phyloP scores from a whole-genome alignment of 768 basidiomycete species.

The Fomitopsis pulvina region DNA sequence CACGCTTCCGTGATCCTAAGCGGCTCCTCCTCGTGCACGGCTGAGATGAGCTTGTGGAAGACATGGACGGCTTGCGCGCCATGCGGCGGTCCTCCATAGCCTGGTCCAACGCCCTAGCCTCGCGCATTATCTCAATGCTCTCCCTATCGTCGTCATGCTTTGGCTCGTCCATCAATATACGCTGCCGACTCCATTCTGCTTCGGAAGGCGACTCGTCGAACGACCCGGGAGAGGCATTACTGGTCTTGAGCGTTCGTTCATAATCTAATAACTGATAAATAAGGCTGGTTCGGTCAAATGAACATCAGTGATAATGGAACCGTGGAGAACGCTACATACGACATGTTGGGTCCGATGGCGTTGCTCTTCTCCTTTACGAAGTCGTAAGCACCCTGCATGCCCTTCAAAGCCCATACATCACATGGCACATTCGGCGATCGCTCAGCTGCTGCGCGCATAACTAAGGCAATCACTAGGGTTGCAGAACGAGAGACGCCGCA shows the following conservation, averaged over 20 bases:
- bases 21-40: slow-evolving; percentile 55
- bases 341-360: slow-evolving; percentile 91
- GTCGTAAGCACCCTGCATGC: slow-evolving; percentile 86
- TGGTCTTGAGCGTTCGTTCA: slow-evolving; percentile 63
- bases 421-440: slow-evolving; percentile 59
- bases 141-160: slow-evolving; percentile 49
- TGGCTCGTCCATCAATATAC: slow-evolving; percentile 52
- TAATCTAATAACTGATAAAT: slow-evolving; percentile 94
- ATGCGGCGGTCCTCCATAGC: slow-evolving; percentile 82
- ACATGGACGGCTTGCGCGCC: slow-evolving; percentile 64
- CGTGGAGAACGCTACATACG: slow-evolving; percentile 45
- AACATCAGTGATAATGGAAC: neutral
- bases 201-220: slow-evolving; percentile 59
- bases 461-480: slow-evolving; percentile 83
- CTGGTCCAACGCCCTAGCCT: slow-evolving; percentile 78
- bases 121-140: slow-evolving; percentile 54
- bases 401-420: slow-evolving; percentile 71
- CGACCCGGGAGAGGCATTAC: slow-evolving; percentile 37
- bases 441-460: slow-evolving; percentile 86
- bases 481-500: slow-evolving; percentile 91
- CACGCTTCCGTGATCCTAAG: slow-evolving; percentile 60
- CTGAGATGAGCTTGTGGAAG: slow-evolving; percentile 47
- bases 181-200: slow-evolving; percentile 75
- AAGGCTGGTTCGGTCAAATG: slow-evolving; percentile 42
- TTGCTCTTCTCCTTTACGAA: slow-evolving; percentile 88